Conservation (phyloP, 2,329 filamentous ascomycete genomes). For the Diaporthe sp. region DNA sequence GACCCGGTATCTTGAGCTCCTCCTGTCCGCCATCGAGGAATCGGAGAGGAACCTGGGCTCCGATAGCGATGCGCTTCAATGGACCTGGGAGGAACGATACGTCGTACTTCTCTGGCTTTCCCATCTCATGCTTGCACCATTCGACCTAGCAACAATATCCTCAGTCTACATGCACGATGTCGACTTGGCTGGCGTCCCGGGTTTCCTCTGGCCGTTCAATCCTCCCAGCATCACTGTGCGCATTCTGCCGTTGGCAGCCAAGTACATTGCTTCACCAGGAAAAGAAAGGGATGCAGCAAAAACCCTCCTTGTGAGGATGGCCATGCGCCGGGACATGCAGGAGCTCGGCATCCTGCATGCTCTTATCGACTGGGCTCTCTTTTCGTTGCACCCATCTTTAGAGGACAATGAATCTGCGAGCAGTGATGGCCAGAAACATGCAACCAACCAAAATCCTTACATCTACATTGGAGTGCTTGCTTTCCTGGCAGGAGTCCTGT, state of each 20-base stretch:
- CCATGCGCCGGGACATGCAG: conserved; percentile 92
- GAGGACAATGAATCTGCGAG: conserved; percentile 43
- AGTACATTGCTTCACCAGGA: conserved; percentile 80
- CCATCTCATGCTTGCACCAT: conserved; percentile 86
- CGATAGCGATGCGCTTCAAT: conserved; percentile 47
- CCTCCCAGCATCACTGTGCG: conserved; percentile 79
- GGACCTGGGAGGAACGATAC: conserved; percentile 91
- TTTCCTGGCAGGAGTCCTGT: conserved; percentile 81
- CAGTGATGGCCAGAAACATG: conserved; percentile 35
- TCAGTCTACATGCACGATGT: conserved; percentile 65
- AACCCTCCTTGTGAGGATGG: conserved; percentile 82
- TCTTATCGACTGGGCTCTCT: conserved; percentile 79
- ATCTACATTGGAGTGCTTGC: conserved; percentile 83
- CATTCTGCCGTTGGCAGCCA: conserved; percentile 78
- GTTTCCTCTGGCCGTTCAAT: conserved; percentile 68
- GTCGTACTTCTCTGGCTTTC: conserved; percentile 90
- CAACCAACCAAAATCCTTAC: conserved; percentile 70
- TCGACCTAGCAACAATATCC: conserved; percentile 90
- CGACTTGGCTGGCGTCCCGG: conserved; percentile 57
- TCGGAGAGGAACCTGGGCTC: conserved; percentile 53
- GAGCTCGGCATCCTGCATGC: conserved; percentile 76
- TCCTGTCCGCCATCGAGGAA: conserved; percentile 81
- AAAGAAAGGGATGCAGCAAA: conserved; percentile 94
- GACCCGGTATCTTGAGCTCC: conserved; percentile 83
- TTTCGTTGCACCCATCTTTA: conserved; percentile 64